A percentile compares a stretch with the other conserved stretches of the same genome.
These are phyloP conservation scores for Aspergillus sp. DNA, from an alignment of 2,329 filamentous ascomycete genomes.

Conservation along the genomic window DNA sequence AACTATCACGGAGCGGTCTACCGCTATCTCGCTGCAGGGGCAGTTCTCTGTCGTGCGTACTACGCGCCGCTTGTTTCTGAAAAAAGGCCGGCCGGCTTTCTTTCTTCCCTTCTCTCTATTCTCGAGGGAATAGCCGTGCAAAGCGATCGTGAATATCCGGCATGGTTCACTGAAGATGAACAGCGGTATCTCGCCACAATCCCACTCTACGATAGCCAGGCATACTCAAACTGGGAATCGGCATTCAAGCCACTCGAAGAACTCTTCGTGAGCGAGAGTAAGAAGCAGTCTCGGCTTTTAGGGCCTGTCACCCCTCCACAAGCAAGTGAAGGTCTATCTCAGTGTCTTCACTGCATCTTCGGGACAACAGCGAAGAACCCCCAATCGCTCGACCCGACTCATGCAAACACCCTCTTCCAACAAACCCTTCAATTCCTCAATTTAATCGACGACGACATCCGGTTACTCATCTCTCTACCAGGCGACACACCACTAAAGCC, in stretches of 20 bases:
- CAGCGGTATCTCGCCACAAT: not conserved
- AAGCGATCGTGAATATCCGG: not conserved
- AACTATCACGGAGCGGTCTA: conserved; percentile 4
- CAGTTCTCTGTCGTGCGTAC: conserved; percentile 1
- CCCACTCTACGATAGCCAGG: not conserved
- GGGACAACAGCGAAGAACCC: not conserved
- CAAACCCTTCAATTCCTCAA: conserved; percentile 8
- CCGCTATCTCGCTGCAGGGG: conserved; percentile 4
- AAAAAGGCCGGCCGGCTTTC: not conserved
- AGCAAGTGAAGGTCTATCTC: not conserved
- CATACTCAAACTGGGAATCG: not conserved
- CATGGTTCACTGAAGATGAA: not conserved
- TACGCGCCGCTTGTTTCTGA: not conserved
- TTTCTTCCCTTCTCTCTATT: not conserved
- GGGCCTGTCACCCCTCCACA: not conserved
- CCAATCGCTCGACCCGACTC: not conserved
- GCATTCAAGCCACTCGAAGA: not conserved
- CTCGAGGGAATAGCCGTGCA: not conserved
- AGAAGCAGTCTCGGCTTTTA: not conserved
- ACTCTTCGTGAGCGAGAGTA: not conserved
- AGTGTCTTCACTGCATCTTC: not conserved
- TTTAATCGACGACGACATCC: not conserved
- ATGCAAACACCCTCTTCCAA: not conserved
- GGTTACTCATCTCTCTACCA: not conserved
- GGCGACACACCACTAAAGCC: not conserved